Conservation (phyloP, 1,284 basidiomycete genomes). For the Trichosporon sp. region DNA sequence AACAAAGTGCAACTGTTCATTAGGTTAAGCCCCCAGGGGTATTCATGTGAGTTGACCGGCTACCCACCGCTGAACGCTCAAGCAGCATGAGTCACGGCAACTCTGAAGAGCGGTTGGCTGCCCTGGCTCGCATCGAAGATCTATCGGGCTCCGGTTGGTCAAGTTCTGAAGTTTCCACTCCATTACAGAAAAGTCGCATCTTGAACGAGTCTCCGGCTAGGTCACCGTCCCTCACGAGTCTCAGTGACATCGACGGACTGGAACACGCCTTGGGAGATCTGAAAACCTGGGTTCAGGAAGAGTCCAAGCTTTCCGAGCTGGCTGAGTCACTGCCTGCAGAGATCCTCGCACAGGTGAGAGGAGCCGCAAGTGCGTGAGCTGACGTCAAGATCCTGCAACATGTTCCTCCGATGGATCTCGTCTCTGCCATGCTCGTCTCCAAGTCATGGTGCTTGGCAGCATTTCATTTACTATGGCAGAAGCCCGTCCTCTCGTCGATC, state of each 20-base stretch:
- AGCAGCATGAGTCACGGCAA: neutral
- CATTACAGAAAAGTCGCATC: neutral
- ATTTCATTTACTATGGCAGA: conserved; percentile 93
- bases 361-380: conserved; percentile 16
- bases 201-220: neutral
- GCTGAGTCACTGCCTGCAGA: conserved; percentile 71
- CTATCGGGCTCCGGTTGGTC: neutral
- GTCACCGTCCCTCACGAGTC: conserved; percentile 16
- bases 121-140: neutral
- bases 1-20: too few species aligned
- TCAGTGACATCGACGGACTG: conserved; percentile 23
- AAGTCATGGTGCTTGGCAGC: conserved; percentile 94
- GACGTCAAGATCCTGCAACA: conserved; percentile 75
- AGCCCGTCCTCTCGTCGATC: conserved; percentile 72
- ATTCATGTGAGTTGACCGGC: too few species aligned
- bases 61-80: too few species aligned
- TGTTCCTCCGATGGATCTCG: conserved; percentile 74
- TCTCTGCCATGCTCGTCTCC: conserved; percentile 77
- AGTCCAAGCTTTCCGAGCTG: conserved; percentile 24
- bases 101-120: too few species aligned
- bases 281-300: conserved; percentile 27
- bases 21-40: too few species aligned
- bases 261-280: conserved; percentile 8
- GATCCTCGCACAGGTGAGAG: conserved; percentile 64
- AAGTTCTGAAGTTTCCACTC: conserved; percentile 26